Base-by-base conservation (phyloP, 805 yeast species). In the Myxozyma udenii region DNA sequence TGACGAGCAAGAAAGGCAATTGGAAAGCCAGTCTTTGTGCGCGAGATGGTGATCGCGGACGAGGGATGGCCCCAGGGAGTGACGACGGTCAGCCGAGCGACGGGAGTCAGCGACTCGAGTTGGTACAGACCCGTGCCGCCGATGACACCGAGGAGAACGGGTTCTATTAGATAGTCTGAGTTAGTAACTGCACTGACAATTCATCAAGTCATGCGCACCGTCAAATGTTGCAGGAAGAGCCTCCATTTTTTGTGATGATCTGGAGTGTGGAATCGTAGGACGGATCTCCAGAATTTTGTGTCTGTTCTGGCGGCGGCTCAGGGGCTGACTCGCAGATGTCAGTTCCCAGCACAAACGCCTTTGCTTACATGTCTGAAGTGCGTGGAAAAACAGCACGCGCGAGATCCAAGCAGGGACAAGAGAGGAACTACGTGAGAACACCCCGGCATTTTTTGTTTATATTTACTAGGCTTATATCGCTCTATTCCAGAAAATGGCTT, bases 51-150 rank as follows among this genome's bases (percentile, higher is more conserved):
- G 66, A 93, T 86, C 36, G 96, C 90, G 12, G 95, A 84, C 3
- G 97, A 89, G 21, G 99, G 96, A 61, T 77, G 78, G 9, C 98
- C 99, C 98, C 98, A 93, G 21, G 99, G 99, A 2, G 99, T 93
- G 18, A 85, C 78, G 52, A 89, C 71, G 14, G 87, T 80, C 38
- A 93, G 71, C 61, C 84, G 75, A 14, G 96, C 96, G 41, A 91
- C 95, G 2, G 95, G 95, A 43, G 83, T 78, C 50, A 93, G 75
- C 51, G 87, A 81, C 37, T 84, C 87, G 51, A 93, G 75, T 52
- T 87, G 85, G 74, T 93, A 93, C 26, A 93, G 78, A n/a, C 99
- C 99, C 3, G 98, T 93, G 37, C 98, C 98, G 37, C 98, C 98
- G 67, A 93, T 93, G 61, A 93, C 80, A 32, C 95, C 98, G 39